Conservation (phyloP, 768 basidiomycete species). For the Suillus paluster region DNA sequence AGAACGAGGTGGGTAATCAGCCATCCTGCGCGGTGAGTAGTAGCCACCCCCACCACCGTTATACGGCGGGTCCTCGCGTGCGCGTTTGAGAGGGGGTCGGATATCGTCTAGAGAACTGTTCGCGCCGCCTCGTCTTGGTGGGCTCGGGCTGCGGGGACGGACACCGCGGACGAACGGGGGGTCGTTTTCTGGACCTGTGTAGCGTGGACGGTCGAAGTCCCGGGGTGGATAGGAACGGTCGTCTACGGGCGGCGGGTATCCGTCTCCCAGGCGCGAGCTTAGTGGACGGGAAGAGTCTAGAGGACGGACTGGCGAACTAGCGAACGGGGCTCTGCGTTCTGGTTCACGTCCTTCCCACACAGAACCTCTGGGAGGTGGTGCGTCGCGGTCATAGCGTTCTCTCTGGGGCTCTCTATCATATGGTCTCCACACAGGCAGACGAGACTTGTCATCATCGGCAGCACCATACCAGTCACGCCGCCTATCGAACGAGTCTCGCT, state of each 20-base stretch:
- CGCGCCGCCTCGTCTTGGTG: constrained; percentile 38
- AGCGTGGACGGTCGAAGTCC: constrained; percentile 37
- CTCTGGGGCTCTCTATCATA: constrained; percentile 43
- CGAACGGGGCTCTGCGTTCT: constrained; percentile 14
- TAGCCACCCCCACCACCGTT: constrained; percentile 27
- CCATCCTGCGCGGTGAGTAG: constrained; percentile 36
- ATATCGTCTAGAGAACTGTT: constrained; percentile 38
- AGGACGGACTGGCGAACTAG: constrained; percentile 4
- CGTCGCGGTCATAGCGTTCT: constrained; percentile 45
- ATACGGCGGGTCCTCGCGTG: constrained; percentile 45
- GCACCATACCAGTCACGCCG: constrained; percentile 35
- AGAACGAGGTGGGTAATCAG: constrained; percentile 30
- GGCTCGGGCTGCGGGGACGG: constrained; percentile 52
- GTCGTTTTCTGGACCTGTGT: constrained; percentile 23
- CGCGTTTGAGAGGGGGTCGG: constrained; percentile 50
- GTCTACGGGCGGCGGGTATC: constrained; percentile 25
- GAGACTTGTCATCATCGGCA: constrained; percentile 47
- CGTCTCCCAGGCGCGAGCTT: constrained; percentile 34
- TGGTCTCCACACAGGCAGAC: constrained; percentile 31
- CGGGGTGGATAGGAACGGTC: constrained; percentile 31
- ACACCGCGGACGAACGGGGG: constrained; percentile 43
- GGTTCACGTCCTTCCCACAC: constrained; percentile 5
- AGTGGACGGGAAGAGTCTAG: constrained; percentile 25
- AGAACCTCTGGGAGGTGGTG: constrained; percentile 21
- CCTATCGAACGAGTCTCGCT: constrained; percentile 38